phyloP scores from a whole-genome alignment of 805 yeast genomes.

The Saturnispora bothae region DNA sequence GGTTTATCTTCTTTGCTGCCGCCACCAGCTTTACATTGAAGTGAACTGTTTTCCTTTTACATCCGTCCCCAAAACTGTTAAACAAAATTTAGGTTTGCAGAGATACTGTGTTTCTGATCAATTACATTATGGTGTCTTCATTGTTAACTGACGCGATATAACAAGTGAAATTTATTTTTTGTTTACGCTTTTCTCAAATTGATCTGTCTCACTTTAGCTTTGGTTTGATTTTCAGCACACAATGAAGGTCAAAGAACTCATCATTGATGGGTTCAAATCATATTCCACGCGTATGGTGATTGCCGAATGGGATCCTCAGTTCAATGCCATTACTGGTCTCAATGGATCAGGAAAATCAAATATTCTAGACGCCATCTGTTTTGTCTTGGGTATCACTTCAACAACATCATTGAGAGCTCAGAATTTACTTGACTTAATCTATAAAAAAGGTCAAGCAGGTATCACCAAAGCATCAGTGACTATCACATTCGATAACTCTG shows the following conservation, averaged over 20 bases:
- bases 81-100: too few relatives aligned
- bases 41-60: too few relatives aligned
- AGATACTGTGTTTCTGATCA: too few relatives aligned
- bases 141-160: constrained; percentile 1
- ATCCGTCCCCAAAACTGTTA: too few relatives aligned
- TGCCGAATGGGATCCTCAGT: constrained; percentile 90
- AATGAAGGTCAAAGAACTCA: constrained; percentile 95
- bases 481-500: constrained; percentile 84
- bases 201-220: too few relatives aligned
- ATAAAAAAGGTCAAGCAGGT: constrained; percentile 97
- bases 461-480: constrained; percentile 95
- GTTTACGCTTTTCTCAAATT: neutral
- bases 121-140: too few relatives aligned
- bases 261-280: constrained; percentile 95
- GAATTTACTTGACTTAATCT: constrained; percentile 84
- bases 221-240: too few relatives aligned
- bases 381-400: constrained; percentile 92
- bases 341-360: constrained; percentile 98
- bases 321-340: constrained; percentile 94
- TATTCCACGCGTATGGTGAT: constrained; percentile 95
- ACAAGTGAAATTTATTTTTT: neutral
- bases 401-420: constrained; percentile 94
- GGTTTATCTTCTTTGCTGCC: too few relatives aligned
- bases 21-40: too few relatives aligned
- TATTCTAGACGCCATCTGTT: constrained; percentile 92